Percentiles rank a stretch among this genome's conserved stretches.
Evolutionary conservation across 2,329 filamentous ascomycete species (phyloP).

Genomic region (Xylariaceae sp.): DNA sequence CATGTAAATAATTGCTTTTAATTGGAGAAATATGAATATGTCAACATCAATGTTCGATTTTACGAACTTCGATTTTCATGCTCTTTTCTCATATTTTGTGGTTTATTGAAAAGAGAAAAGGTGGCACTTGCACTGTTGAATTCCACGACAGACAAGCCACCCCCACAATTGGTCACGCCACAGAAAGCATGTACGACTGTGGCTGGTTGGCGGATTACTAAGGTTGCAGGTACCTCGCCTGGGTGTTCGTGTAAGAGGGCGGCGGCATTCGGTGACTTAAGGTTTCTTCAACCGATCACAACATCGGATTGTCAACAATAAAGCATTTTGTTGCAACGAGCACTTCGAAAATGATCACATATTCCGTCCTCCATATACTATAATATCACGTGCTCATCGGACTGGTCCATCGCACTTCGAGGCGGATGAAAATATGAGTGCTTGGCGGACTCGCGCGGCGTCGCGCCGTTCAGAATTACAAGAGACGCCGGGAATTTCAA

Average conservation of each 20-base stretch:
- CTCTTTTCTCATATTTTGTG: not conserved
- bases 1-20: too few species aligned
- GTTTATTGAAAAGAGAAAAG: not conserved
- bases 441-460: conserved; percentile 12
- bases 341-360: not conserved
- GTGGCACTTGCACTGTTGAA: not conserved
- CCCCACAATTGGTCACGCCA: conserved; percentile 11
- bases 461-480: conserved; percentile 17
- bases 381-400: not conserved
- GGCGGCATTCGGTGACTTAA: too few species aligned
- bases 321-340: not conserved
- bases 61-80: too few species aligned
- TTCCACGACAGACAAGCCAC: conserved; percentile 7
- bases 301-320: not conserved
- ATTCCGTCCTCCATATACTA: not conserved
- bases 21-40: too few species aligned
- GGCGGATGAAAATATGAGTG: conserved; percentile 19
- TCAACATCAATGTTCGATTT: too few species aligned
- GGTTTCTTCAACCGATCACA: not conserved
- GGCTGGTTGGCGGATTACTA: too few species aligned
- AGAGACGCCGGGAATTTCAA: conserved; percentile 12
- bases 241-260: too few species aligned
- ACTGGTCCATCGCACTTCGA: not conserved
- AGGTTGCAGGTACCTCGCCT: too few species aligned
- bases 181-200: not conserved